Evolutionary conservation across 768 basidiomycete species (phyloP).

Genomic region (Collybia nuda): DNA sequence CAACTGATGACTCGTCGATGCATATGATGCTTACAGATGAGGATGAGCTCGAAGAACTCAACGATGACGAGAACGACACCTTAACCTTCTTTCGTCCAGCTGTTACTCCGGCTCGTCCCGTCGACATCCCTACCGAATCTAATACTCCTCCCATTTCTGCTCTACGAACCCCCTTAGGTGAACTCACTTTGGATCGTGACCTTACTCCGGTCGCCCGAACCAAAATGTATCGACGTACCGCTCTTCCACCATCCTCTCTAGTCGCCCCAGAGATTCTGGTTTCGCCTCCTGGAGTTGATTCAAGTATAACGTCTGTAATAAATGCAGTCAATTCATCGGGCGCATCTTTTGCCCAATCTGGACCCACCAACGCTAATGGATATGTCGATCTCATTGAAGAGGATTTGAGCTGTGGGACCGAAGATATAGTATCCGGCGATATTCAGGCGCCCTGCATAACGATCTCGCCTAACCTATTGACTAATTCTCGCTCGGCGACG

Average conservation of each 20-base stretch:
- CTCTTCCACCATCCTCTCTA: conserved; percentile 17
- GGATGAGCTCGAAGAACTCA: conserved; percentile 26
- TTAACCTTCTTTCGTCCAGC: conserved; percentile 33
- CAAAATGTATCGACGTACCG: conserved; percentile 25
- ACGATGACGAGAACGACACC: conserved; percentile 35
- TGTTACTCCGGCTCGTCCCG: conserved; percentile 16
- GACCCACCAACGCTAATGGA: neutral
- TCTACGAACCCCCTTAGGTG: conserved; percentile 37
- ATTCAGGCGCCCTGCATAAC: conserved; percentile 8
- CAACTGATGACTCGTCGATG: conserved; percentile 35
- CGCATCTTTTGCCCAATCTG: conserved; percentile 14
- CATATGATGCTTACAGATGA: conserved; percentile 31
- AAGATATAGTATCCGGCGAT: neutral
- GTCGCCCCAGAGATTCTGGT: conserved; percentile 12
- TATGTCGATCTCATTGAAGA: conserved; percentile 3
- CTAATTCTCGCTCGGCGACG: conserved; percentile 23
- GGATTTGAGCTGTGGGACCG: neutral
- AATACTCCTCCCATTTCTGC: conserved; percentile 18
- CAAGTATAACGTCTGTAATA: conserved; percentile 13
- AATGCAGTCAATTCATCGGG: conserved; percentile 19
- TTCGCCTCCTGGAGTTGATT: conserved; percentile 8
- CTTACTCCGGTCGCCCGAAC: conserved; percentile 32
- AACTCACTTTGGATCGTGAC: conserved; percentile 31
- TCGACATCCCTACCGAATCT: conserved; percentile 4
- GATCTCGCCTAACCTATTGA: conserved; percentile 15